Evolutionary conservation across 495 filamentous ascomycete species (phyloP).

Genomic region (Penicillium nucicola): DNA sequence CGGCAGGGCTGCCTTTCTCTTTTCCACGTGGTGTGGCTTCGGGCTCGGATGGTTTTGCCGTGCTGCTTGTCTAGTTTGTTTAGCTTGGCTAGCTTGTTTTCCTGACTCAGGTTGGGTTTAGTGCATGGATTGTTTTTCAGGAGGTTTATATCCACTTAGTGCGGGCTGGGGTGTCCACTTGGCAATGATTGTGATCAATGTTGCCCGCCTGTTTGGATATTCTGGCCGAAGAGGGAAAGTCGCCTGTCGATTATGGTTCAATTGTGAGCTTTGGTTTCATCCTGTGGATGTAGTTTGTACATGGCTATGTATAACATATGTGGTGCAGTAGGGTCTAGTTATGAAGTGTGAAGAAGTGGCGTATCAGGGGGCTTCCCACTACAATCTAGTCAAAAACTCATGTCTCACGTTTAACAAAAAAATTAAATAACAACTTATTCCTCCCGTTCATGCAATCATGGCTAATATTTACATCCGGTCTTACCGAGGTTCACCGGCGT

Average conservation of each 20-base stretch:
- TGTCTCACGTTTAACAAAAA: too few relatives aligned
- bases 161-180: background rate
- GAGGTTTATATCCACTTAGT: constrained; percentile 14
- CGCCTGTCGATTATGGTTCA: background rate
- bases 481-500: background rate
- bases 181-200: constrained; percentile 9
- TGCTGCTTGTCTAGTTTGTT: constrained; percentile 3
- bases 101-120: background rate
- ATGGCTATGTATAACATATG: too few relatives aligned
- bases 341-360: too few relatives aligned
- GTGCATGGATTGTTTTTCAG: constrained; percentile 1
- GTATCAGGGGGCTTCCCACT: too few relatives aligned
- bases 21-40: too few relatives aligned
- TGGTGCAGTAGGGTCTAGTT: too few relatives aligned
- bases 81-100: background rate
- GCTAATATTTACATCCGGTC: background rate
- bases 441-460: background rate
- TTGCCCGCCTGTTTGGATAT: background rate
- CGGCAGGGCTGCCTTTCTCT: too few relatives aligned
- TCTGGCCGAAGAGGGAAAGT: background rate
- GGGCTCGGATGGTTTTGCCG: background rate
- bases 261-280: background rate
- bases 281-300: background rate
- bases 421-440: background rate
- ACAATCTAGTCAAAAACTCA: too few relatives aligned